Evolutionary conservation across 345 rosid species (phyloP), one percentile per base, ranked within the genome.

Genomic region (Aurinia saxatilis): DNA sequence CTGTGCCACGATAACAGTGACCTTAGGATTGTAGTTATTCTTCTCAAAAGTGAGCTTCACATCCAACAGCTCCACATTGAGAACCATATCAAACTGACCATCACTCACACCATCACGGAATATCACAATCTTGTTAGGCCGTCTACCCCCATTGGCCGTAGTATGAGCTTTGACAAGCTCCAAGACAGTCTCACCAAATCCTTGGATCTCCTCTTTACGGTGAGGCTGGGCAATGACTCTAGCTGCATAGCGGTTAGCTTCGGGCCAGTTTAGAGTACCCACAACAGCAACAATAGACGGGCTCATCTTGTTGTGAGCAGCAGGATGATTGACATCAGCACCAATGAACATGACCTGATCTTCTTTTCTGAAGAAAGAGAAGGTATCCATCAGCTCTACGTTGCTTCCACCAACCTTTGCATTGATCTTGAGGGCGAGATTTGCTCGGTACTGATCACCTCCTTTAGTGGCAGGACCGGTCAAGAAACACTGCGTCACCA

Each of bases 401-500:
- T 88, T 91, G 80, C 95, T 91, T 48, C 98, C 96, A 37, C 95
- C 98, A n/a, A 91, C 89, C 76, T 91, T 91, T 0, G 96, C 98
- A 46, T 91, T 91, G 72, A 91, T 88, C 82, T 88, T 86, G 35
- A 88, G 84, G 3, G 83, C 90, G 21, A 91, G 82, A 71, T 88
- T 84, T 18, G 91, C 83, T 4, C 77, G 85, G 70, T 83, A 84
- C 55, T 86, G 95, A 57, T 88, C 95, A 8, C 58, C 58, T 12
- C 72, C 77, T 30, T 2, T 77, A 46, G 58, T 74, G 7, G 88
- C 91, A 35, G 53, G 25, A 8, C 0, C 6, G 0, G 86, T 75
- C 73, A 91, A 77, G 56, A 90, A 91, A 63, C 95, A 91, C 48
- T 91, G 98, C 21, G 96, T 91, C 27, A 91, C 84, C 14, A 91